These are phyloP conservation scores for Nitzschia sp. DNA, from an alignment of 108 stramenopile genomes.

Conservation along the genomic window DNA sequence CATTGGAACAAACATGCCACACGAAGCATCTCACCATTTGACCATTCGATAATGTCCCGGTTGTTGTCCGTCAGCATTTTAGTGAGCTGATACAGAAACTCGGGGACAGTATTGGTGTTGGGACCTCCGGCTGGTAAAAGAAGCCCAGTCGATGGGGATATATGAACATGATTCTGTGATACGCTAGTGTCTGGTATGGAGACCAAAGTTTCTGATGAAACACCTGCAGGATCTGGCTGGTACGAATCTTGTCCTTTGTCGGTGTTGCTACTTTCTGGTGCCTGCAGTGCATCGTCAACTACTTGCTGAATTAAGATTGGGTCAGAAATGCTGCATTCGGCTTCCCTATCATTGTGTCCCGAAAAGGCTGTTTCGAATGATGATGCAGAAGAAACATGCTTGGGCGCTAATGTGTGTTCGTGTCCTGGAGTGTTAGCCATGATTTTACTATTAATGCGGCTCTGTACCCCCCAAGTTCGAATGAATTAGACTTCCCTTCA, in stretches of 20 bases:
- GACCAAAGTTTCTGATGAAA: neutral
- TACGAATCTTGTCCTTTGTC: slow-evolving; percentile 3
- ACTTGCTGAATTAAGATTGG: slow-evolving; percentile 2
- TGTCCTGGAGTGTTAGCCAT: slow-evolving; percentile 10
- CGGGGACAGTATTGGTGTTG: slow-evolving; percentile 46
- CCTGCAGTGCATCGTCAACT: slow-evolving; percentile 1
- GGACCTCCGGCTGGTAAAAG: slow-evolving; percentile 5
- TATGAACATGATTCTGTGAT: neutral
- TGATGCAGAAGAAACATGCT: slow-evolving; percentile 26
- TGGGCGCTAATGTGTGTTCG: neutral
- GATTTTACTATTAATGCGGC: neutral
- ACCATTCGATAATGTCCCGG: slow-evolving; percentile 81
- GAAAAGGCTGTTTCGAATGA: slow-evolving; percentile 18
- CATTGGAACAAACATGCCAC: neutral
- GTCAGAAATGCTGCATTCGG: neutral
- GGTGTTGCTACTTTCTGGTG: neutral
- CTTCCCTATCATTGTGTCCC: neutral
- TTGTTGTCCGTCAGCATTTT: slow-evolving; percentile 90
- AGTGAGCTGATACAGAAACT: slow-evolving; percentile 85
- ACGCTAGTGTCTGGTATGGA: too few relatives aligned
- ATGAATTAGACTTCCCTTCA: too few relatives aligned
- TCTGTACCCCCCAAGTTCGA: neutral
- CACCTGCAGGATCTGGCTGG: neutral
- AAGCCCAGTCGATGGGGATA: slow-evolving; percentile 11
- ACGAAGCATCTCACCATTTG: slow-evolving; percentile 38